A percentile compares a stretch with the other conserved stretches of the same genome.
phyloP scores from a whole-genome alignment of 2,329 filamentous ascomycete species.

The Clarireedia paspali region DNA sequence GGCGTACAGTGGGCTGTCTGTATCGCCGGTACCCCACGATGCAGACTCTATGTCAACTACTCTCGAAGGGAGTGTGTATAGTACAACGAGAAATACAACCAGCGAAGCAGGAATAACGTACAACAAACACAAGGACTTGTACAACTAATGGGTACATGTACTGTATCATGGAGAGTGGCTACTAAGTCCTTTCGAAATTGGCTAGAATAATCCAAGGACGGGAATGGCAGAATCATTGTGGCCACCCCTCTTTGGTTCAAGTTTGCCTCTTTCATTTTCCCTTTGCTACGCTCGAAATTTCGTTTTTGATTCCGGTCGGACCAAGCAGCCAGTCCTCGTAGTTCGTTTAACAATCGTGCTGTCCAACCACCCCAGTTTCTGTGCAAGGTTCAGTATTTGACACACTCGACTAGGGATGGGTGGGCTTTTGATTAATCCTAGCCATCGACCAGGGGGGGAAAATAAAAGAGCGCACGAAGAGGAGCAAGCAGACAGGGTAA shows the following conservation, averaged over 20 bases:
- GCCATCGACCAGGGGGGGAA: background rate
- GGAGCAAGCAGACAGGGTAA: background rate
- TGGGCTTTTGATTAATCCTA: background rate
- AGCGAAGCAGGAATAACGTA: conserved; percentile 3
- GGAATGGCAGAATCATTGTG: background rate
- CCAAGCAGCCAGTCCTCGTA: background rate
- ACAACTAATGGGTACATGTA: background rate
- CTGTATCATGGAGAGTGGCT: background rate
- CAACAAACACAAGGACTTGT: background rate
- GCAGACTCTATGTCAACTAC: background rate
- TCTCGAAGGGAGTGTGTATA: background rate
- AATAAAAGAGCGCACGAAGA: background rate
- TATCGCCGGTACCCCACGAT: background rate
- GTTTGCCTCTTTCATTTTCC: background rate
- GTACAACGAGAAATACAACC: conserved; percentile 3
- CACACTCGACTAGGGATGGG: background rate
- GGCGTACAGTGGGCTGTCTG: too few species aligned
- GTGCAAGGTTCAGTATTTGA: background rate
- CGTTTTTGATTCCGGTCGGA: background rate
- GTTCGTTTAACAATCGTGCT: conserved; percentile 2
- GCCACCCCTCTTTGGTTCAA: background rate
- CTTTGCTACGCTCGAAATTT: background rate
- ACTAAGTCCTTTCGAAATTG: background rate
- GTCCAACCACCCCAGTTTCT: conserved; percentile 4
- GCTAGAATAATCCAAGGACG: too few species aligned